Percentiles rank a stretch among this genome's conserved stretches.
Conservation (phyloP, 2,329 filamentous ascomycete genomes). For the Xylaria hypoxylon region DNA sequence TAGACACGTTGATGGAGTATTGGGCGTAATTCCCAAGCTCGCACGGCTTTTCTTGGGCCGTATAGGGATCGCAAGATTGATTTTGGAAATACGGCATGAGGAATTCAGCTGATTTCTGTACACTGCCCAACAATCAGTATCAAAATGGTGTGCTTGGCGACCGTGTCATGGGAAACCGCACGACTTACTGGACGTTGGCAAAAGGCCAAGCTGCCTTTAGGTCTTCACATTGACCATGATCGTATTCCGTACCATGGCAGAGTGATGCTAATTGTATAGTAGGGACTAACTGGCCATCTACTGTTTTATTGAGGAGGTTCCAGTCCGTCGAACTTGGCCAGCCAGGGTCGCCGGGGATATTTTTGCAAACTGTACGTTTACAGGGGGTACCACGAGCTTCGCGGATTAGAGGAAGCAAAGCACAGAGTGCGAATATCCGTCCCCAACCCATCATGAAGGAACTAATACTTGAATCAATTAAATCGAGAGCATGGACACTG, state of each 20-base stretch:
- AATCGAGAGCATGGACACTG: background rate
- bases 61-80: slow-evolving; percentile 23
- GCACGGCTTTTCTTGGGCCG: background rate
- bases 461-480: background rate
- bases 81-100: slow-evolving; percentile 8
- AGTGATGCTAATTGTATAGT: background rate
- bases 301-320: slow-evolving; percentile 6
- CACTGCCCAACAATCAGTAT: slow-evolving; percentile 5
- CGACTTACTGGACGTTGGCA: background rate
- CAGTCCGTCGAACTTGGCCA: slow-evolving; percentile 10
- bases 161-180: background rate
- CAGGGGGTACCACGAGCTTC: background rate
- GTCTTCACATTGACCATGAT: background rate
- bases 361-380: slow-evolving; percentile 3
- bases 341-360: slow-evolving; percentile 20
- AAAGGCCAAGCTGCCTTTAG: background rate
- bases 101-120: background rate
- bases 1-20: slow-evolving; percentile 47
- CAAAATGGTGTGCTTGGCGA: background rate
- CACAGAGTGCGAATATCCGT: background rate
- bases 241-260: background rate
- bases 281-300: background rate
- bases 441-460: background rate
- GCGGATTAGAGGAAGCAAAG: background rate
- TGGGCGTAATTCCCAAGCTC: slow-evolving; percentile 20